phyloP scores from a whole-genome alignment of 2,329 filamentous ascomycete genomes.

The Plectosphaerella plurivora region DNA sequence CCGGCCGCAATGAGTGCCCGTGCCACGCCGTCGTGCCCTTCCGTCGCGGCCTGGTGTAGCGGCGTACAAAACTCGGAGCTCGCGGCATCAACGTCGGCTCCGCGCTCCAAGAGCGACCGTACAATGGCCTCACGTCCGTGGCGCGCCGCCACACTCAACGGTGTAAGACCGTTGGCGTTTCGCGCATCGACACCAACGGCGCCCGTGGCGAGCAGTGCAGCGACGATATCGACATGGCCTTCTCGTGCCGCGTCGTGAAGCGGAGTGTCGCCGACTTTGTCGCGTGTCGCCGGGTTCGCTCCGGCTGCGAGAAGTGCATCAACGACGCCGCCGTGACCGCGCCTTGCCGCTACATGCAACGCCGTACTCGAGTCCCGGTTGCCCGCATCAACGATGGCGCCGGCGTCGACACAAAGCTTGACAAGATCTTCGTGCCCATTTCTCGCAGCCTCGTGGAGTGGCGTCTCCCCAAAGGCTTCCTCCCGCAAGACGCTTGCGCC shows the following conservation, averaged over 20 bases:
- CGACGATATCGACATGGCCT: constrained; percentile 9
- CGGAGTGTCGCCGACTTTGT: constrained; percentile 12
- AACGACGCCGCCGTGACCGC: constrained; percentile 5
- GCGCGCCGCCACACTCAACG: constrained; percentile 11
- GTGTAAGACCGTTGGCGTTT: constrained; percentile 11
- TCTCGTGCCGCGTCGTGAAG: constrained; percentile 10
- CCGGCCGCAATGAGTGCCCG: constrained; percentile 10
- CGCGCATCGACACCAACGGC: constrained; percentile 11
- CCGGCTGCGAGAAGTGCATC: constrained; percentile 5
- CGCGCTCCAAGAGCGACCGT: constrained; percentile 12
- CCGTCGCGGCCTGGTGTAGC: constrained; percentile 13
- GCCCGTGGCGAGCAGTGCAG: constrained; percentile 10
- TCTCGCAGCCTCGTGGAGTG: constrained; percentile 9
- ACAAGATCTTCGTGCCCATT: constrained; percentile 8
- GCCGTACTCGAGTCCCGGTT: constrained; percentile 10
- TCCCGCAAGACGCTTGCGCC: constrained; percentile 12
- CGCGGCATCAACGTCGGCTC: constrained; percentile 11
- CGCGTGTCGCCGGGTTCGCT: constrained; percentile 11
- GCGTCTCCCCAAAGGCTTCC: constrained; percentile 11
- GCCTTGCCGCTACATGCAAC: constrained; percentile 8
- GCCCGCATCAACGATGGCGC: constrained; percentile 10
- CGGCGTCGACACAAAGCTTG: constrained; percentile 5
- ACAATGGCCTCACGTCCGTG: constrained; percentile 14
- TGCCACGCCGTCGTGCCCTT: constrained; percentile 11
- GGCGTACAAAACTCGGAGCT: constrained; percentile 12